Evolutionary conservation across 2,329 filamentous ascomycete genomes (phyloP).

Genomic region (Didymella segeticola): DNA sequence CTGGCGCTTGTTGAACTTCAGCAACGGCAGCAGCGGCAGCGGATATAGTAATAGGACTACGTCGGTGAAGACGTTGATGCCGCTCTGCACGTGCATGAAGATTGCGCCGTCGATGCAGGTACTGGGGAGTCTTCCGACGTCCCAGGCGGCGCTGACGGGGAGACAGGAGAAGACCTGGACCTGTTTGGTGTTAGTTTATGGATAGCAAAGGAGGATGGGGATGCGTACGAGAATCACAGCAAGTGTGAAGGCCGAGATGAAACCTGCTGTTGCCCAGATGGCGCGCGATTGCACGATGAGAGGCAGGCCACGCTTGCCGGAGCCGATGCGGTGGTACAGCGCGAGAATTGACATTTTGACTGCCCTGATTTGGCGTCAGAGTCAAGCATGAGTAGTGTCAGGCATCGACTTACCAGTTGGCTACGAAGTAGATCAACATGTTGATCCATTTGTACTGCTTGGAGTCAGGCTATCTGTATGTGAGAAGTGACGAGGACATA

Average conservation of each 20-base stretch:
- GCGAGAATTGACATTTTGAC: slow-evolving; percentile 42
- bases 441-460: slow-evolving; percentile 38
- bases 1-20: slow-evolving; percentile 36
- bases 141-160: slow-evolving; percentile 30
- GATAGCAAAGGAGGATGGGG: neutral
- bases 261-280: slow-evolving; percentile 29
- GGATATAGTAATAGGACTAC: slow-evolving; percentile 33
- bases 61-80: slow-evolving; percentile 36
- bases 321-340: slow-evolving; percentile 37
- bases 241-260: slow-evolving; percentile 30
- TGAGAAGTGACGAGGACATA: slow-evolving; percentile 2
- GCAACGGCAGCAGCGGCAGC: slow-evolving; percentile 29
- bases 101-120: slow-evolving; percentile 27
- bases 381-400: no score
- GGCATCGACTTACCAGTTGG: slow-evolving; percentile 31
- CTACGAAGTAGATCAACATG: slow-evolving; percentile 36
- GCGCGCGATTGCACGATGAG: slow-evolving; percentile 30
- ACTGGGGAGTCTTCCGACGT: slow-evolving; percentile 20
- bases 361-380: slow-evolving; percentile 22
- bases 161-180: slow-evolving; percentile 31
- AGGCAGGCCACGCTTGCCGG: slow-evolving; percentile 31
- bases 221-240: slow-evolving; percentile 30
- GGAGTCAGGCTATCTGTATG: neutral
- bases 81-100: slow-evolving; percentile 32
- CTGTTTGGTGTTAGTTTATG: slow-evolving; percentile 9